Percentiles rank a stretch among this genome's conserved stretches.
Conservation (phyloP, 805 yeast species). For the Komagataella mondaviorum region DNA sequence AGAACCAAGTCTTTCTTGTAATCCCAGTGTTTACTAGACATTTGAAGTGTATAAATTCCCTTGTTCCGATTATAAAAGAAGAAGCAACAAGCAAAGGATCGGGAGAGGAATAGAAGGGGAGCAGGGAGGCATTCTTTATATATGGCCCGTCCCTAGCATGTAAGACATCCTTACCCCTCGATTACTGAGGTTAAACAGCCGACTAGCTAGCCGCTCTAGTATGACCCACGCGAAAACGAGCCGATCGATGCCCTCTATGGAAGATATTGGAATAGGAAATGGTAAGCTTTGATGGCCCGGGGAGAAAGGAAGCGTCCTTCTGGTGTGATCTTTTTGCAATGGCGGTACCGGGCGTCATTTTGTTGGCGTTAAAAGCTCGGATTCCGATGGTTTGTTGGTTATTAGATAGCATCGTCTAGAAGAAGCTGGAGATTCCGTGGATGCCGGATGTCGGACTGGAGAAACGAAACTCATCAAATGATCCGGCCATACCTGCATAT, state of each 20-base stretch:
- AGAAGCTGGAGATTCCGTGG: not conserved
- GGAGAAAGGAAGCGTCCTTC: not conserved
- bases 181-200: not conserved
- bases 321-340: not conserved
- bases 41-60: not conserved
- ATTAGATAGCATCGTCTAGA: not conserved
- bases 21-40: constrained; percentile 31
- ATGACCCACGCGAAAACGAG: not conserved
- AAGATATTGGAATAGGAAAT: not conserved
- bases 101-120: not conserved
- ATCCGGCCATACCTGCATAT: not conserved
- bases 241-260: not conserved
- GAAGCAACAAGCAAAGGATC: not conserved
- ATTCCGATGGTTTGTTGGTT: not conserved
- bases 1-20: constrained; percentile 32
- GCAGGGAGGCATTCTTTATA: not conserved
- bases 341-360: not conserved
- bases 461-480: not conserved
- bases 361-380: not conserved
- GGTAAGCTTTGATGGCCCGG: not conserved
- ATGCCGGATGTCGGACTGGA: not conserved
- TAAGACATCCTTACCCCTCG: not conserved
- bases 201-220: not conserved
- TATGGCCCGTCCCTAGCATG: not conserved
- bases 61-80: not conserved